These are phyloP conservation scores for Mycena alexandri DNA, from an alignment of 768 basidiomycete species.

Conservation along the genomic window DNA sequence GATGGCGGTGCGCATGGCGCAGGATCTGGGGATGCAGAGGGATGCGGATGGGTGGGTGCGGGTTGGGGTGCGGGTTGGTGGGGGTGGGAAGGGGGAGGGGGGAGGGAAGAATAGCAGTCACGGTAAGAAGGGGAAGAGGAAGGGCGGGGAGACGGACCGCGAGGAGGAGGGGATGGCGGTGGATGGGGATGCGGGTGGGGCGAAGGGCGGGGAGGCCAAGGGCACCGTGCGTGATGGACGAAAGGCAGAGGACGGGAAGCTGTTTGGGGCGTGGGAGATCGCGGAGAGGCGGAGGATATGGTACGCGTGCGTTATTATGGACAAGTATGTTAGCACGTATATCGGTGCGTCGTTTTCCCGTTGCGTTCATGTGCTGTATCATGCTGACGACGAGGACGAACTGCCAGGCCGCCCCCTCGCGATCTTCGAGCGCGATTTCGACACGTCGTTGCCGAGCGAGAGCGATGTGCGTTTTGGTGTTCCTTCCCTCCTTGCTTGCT, in stretches of 20 bases:
- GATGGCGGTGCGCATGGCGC: slow-evolving; percentile 94
- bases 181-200: slow-evolving; percentile 23
- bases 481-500: slow-evolving; percentile 11
- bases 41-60: slow-evolving; percentile 84
- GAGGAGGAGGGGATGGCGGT: neutral
- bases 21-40: slow-evolving; percentile 88
- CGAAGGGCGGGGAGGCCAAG: too few species aligned
- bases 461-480: slow-evolving; percentile 61
- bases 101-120: too few species aligned
- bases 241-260: slow-evolving; percentile 35
- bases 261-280: slow-evolving; percentile 74
- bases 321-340: slow-evolving; percentile 84
- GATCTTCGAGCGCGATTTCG: slow-evolving; percentile 82
- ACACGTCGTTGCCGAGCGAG: slow-evolving; percentile 73
- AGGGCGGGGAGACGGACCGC: neutral
- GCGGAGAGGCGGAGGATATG: slow-evolving; percentile 81
- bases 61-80: slow-evolving; percentile 59
- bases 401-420: slow-evolving; percentile 74
- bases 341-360: slow-evolving; percentile 62
- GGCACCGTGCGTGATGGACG: neutral
- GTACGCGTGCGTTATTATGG: slow-evolving; percentile 84
- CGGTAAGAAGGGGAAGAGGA: neutral
- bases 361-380: neutral
- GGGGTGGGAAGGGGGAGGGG: neutral
- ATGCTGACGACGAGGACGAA: neutral